Percentiles rank a stretch among this genome's conserved stretches.
Conservation (phyloP, 345 rosid genomes). For the Ricinus communis region DNA sequence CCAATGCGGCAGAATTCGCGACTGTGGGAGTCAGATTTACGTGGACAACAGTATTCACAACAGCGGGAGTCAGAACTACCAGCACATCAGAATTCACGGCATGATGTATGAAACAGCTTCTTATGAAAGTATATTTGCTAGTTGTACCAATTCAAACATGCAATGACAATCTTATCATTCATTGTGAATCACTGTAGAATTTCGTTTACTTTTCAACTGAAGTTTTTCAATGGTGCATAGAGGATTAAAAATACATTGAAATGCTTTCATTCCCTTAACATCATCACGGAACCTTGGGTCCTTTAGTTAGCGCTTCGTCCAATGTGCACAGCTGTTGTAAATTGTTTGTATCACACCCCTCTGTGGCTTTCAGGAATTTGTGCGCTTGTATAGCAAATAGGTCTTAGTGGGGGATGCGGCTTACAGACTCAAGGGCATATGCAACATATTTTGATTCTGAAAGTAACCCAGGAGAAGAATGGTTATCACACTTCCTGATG, state of each 20-base stretch:
- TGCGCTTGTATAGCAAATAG: too few species aligned
- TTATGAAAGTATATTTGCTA: neutral
- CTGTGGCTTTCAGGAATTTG: neutral
- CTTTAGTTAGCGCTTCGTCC: neutral
- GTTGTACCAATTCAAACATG: neutral
- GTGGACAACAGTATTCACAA: neutral
- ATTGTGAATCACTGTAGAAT: slow-evolving; percentile 24
- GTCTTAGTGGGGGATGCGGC: too few species aligned
- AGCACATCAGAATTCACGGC: slow-evolving; percentile 3
- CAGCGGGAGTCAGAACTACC: neutral
- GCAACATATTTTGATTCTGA: too few species aligned
- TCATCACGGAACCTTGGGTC: neutral
- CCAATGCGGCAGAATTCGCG: neutral
- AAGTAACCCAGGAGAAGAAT: too few species aligned
- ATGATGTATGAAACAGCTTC: slow-evolving; percentile 17
- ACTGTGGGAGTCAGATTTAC: neutral
- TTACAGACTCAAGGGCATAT: too few species aligned
- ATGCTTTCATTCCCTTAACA: neutral
- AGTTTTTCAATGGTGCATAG: neutral
- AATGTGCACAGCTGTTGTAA: too few species aligned
- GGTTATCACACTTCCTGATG: too few species aligned
- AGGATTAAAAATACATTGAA: neutral
- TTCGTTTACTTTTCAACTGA: slow-evolving; percentile 19
- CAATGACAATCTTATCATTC: slow-evolving; percentile 6
- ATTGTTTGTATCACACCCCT: neutral